Evolutionary conservation across 768 basidiomycete species (phyloP), one percentile per base, ranked within the genome.

Genomic region (Peribolospora kevripleyi): DNA sequence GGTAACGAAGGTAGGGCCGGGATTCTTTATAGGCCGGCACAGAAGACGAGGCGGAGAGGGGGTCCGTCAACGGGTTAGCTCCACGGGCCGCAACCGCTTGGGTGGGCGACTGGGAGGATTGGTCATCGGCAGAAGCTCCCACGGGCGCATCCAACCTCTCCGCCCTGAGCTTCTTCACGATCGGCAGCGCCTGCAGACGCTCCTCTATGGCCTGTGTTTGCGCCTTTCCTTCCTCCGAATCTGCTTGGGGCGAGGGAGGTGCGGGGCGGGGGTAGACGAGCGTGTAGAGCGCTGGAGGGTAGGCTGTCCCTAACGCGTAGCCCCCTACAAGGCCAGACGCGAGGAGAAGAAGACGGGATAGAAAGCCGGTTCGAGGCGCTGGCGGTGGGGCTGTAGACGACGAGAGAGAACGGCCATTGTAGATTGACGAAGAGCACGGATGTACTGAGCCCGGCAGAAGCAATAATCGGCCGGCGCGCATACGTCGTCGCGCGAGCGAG

Each of bases 261-360:
- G 85, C 82, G 0, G 75, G 70, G 7, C 81, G 74, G 3, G 88
- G 87, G 50, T 80, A 81, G 37, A 91, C 68, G 52, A 84, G 73
- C 14, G 78, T 72, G 43, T 81, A 63, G 38, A 80, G 65, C 0
- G 25, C 25, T 25, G 25, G 25, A 25, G 25, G 25, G 25, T 25
- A 25, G 25, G 25, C 25, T 25, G 25, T 25, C 25, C 25, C 25
- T 25, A 25, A 25, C 25, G 25, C 25, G 25, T 25, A 25, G 25
- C 25, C 25, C 25, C 25, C 25, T 25, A 25, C 25, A 25, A 25
- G 25, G 25, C 25, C 25, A 25, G 25, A 25, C 1, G 25, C 25
- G 1, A 25, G 25, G 25, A 25, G 25, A 25, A 25, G 25, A 25
- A 25, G 25, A 1, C 25, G 1, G 25, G 25, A 25, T 25, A 25